A percentile compares a stretch with the other conserved stretches of the same genome.
These are phyloP conservation scores for Setaria viridis DNA, from an alignment of 202 grass and related monocot species.

Conservation along the genomic window DNA sequence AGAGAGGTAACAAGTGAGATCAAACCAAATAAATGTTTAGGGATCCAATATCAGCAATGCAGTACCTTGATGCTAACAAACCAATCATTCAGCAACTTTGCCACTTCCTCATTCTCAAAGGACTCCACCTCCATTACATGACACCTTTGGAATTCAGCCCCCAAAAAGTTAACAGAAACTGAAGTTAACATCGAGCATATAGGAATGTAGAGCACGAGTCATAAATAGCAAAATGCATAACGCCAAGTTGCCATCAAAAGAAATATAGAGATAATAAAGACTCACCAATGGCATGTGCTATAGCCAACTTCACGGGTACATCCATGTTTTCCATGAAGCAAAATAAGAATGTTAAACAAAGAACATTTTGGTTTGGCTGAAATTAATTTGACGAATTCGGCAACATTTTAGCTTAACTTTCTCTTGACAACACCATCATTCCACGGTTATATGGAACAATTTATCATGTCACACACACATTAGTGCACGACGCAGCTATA, in stretches of 20 bases:
- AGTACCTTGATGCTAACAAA: conserved; percentile 98
- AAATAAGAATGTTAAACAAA: conserved; percentile 26
- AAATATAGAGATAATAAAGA: conserved; percentile 1
- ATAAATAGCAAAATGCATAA: background rate
- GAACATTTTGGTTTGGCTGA: background rate
- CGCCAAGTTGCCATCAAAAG: no score
- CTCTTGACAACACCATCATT: background rate
- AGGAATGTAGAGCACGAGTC: background rate
- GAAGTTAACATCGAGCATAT: background rate
- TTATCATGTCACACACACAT: background rate
- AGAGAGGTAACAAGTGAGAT: background rate
- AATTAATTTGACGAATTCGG: background rate
- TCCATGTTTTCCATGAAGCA: conserved; percentile 37
- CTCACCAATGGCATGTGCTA: conserved; percentile 97
- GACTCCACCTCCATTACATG: conserved; percentile 98
- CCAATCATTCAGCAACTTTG: conserved; percentile 87
- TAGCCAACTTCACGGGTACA: conserved; percentile 78
- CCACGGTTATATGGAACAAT: background rate
- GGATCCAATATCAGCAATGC: conserved; percentile 2
- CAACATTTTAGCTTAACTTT: background rate
- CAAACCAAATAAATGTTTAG: background rate
- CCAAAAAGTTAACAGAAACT: conserved; percentile 2
- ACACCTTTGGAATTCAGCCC: conserved; percentile 62
- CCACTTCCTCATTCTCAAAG: conserved; percentile 88
- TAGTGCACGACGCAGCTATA: background rate